Conservation (phyloP, 78 protist species). For the Tieghemostelium lacteum region DNA sequence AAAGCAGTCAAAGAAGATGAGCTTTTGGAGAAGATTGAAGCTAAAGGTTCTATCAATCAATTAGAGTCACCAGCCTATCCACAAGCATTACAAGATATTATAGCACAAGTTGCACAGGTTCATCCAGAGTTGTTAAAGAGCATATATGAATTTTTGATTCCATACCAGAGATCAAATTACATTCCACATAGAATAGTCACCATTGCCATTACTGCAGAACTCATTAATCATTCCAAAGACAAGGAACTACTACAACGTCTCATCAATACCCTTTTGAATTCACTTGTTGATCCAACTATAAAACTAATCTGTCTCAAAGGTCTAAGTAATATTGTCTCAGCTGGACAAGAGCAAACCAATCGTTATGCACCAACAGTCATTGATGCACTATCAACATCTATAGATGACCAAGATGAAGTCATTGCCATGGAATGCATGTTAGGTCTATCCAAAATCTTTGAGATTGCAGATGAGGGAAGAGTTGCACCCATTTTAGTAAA, state of each 20-base stretch:
- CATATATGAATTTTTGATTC: conserved; percentile 45
- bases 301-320: conserved; percentile 70
- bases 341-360: conserved; percentile 72
- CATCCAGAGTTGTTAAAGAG: conserved; percentile 66
- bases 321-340: conserved; percentile 63
- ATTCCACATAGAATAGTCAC: conserved; percentile 55
- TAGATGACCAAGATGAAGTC: conserved; percentile 80
- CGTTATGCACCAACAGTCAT: conserved; percentile 82
- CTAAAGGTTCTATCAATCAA: conserved; percentile 15
- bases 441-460: conserved; percentile 76
- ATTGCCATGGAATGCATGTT: conserved; percentile 86
- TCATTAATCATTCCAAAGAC: conserved; percentile 59
- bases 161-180: conserved; percentile 57
- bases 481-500: conserved; percentile 83
- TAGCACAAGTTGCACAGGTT: background rate
- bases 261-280: conserved; percentile 56
- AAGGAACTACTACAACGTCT: conserved; percentile 49
- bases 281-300: conserved; percentile 65
- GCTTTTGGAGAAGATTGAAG: conserved; percentile 11
- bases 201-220: conserved; percentile 55
- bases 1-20: conserved; percentile 42
- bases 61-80: conserved; percentile 28
- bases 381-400: conserved; percentile 70
- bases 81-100: conserved; percentile 23
- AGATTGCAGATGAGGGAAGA: conserved; percentile 70